Conservation (phyloP, 192 early-diverging fungal genomes). For the Lobosporangium transversale region DNA sequence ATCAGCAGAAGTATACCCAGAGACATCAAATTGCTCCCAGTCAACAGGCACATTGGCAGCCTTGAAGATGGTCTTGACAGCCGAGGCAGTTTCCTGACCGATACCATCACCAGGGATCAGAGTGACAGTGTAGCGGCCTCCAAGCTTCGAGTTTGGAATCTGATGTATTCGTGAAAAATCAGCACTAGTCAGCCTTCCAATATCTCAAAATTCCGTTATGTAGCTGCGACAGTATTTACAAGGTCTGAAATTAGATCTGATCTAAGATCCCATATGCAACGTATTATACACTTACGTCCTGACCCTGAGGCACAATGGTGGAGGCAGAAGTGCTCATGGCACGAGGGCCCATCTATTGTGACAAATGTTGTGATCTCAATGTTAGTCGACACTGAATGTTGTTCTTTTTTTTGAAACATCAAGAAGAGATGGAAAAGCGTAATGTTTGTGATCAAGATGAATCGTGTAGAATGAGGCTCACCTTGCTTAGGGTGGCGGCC, state of each 20-base stretch:
- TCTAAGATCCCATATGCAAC: no score
- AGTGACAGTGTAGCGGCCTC: constrained; percentile 94
- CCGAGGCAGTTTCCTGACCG: constrained; percentile 87
- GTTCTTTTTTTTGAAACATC: no score
- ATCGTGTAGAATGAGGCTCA: no score
- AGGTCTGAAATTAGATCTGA: no score
- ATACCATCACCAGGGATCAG: constrained; percentile 99
- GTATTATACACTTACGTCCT: constrained; percentile 31
- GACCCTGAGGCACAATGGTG: constrained; percentile 27
- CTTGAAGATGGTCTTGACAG: constrained; percentile 94
- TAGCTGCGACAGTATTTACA: no score
- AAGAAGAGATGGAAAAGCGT: no score
- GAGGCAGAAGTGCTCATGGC: constrained; percentile 36
- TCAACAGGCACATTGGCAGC: constrained; percentile 93
- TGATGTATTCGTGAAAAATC: neutral
- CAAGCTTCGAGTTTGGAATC: constrained; percentile 73
- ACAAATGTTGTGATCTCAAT: no score
- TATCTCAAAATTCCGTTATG: neutral
- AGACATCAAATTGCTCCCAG: constrained; percentile 97
- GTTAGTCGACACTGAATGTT: no score
- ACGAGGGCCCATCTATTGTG: constrained; percentile 33
- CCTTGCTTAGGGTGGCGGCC: constrained; percentile 34
- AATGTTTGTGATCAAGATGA: no score
- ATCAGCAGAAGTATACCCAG: constrained; percentile 86
- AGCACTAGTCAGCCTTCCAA: no score